Evolutionary conservation across 176 grass and related monocot genomes (phyloP).

Genomic region (Tillandsia fasciculata): DNA sequence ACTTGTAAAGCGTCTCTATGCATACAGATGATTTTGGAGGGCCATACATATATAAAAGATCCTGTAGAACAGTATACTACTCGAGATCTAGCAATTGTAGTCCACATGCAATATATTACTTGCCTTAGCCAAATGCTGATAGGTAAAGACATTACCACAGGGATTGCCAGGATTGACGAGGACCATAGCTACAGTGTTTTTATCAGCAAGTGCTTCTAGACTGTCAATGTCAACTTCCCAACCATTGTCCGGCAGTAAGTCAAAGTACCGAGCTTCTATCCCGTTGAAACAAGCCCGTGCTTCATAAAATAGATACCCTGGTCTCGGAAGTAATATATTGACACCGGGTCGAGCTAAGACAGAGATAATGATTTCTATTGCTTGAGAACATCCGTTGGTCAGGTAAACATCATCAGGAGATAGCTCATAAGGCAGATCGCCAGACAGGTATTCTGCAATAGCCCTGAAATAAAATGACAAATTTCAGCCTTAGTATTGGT

Average conservation of each 20-base stretch:
- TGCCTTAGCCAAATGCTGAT: conserved; percentile 58
- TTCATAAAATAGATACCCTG: conserved; percentile 47
- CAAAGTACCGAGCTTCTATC: conserved; percentile 50
- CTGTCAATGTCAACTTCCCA: conserved; percentile 62
- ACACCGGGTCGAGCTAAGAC: conserved; percentile 39
- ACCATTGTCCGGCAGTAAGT: conserved; percentile 40
- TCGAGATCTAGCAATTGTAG: not conserved
- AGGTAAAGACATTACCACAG: conserved; percentile 58
- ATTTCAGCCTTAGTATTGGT: too few relatives aligned
- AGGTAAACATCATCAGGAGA: conserved; percentile 47
- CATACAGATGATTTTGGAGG: too few relatives aligned
- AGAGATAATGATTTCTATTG: conserved; percentile 50
- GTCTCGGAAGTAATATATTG: conserved; percentile 64
- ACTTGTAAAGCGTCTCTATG: too few relatives aligned
- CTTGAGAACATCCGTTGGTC: conserved; percentile 48
- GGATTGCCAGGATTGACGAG: conserved; percentile 70
- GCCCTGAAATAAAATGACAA: conserved; percentile 28
- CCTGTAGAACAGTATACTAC: too few relatives aligned
- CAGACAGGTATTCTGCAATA: conserved; percentile 36
- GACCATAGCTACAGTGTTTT: conserved; percentile 58
- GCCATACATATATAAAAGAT: too few relatives aligned
- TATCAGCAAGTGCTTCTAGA: conserved; percentile 41
- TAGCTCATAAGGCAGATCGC: conserved; percentile 36
- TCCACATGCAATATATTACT: not conserved
- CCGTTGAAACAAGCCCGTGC: conserved; percentile 38